Evolutionary conservation across 768 basidiomycete genomes (phyloP).

Genomic region (Neoboletus brunneissimus): DNA sequence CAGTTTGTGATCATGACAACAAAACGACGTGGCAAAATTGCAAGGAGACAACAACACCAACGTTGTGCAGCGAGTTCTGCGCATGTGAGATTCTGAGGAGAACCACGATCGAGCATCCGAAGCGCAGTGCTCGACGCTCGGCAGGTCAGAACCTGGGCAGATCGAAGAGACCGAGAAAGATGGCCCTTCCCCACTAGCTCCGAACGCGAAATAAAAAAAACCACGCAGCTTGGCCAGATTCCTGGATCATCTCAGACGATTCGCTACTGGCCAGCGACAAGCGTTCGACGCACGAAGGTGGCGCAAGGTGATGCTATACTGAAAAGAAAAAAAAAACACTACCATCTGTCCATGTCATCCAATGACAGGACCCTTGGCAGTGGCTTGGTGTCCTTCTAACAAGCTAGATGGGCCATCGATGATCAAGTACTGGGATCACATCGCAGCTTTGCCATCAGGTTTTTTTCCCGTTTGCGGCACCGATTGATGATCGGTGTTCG

Average conservation of each 20-base stretch:
- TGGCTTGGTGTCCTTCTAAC: constrained; percentile 5
- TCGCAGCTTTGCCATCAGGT: neutral
- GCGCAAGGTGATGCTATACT: constrained; percentile 1
- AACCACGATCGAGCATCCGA: neutral
- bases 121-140: neutral
- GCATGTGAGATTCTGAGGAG: neutral
- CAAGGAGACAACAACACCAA: neutral
- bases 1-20: neutral
- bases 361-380: constrained; percentile 9
- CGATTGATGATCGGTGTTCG: constrained; percentile 9
- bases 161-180: neutral
- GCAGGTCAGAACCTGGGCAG: neutral
- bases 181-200: neutral
- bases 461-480: neutral
- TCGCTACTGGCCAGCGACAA: neutral
- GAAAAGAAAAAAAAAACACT: neutral
- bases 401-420: neutral
- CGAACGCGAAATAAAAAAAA: neutral
- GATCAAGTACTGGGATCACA: neutral
- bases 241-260: neutral
- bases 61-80: neutral
- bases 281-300: neutral
- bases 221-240: neutral
- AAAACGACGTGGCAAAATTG: neutral
- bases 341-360: neutral